Conservation (phyloP, 2,329 filamentous ascomycete genomes). For the Ambrosiella beaveri region DNA sequence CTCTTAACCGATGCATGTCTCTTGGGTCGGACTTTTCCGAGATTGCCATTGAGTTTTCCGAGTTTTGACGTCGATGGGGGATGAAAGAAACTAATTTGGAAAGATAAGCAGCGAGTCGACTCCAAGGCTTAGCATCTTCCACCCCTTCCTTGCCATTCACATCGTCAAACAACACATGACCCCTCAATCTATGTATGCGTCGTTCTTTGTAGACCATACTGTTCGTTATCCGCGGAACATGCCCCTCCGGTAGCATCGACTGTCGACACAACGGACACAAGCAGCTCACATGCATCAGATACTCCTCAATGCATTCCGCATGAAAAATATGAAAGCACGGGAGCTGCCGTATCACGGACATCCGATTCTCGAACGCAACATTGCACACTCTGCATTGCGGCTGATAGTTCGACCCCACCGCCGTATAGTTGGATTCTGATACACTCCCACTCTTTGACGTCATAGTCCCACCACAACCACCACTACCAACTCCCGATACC, state of each 20-base stretch:
- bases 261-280: conserved; percentile 85
- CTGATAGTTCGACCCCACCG: conserved; percentile 45
- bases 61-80: not conserved
- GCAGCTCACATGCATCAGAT: conserved; percentile 60
- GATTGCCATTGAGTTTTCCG: not conserved
- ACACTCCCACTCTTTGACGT: conserved; percentile 8
- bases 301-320: conserved; percentile 76
- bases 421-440: conserved; percentile 8
- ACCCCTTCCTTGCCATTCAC: conserved; percentile 13
- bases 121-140: too few species aligned
- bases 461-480: conserved; percentile 14
- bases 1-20: not conserved
- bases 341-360: conserved; percentile 64
- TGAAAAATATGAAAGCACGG: conserved; percentile 90
- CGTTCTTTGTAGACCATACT: conserved; percentile 72
- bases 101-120: too few species aligned
- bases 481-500: conserved; percentile 16
- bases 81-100: too few species aligned
- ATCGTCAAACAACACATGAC: conserved; percentile 30
- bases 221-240: conserved; percentile 59
- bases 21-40: not conserved
- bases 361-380: conserved; percentile 53
- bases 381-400: conserved; percentile 82
- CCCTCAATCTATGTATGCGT: conserved; percentile 43
- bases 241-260: conserved; percentile 53